These are phyloP conservation scores for Zasmidium angulare DNA, from an alignment of 2,329 filamentous ascomycete species.

Conservation along the genomic window DNA sequence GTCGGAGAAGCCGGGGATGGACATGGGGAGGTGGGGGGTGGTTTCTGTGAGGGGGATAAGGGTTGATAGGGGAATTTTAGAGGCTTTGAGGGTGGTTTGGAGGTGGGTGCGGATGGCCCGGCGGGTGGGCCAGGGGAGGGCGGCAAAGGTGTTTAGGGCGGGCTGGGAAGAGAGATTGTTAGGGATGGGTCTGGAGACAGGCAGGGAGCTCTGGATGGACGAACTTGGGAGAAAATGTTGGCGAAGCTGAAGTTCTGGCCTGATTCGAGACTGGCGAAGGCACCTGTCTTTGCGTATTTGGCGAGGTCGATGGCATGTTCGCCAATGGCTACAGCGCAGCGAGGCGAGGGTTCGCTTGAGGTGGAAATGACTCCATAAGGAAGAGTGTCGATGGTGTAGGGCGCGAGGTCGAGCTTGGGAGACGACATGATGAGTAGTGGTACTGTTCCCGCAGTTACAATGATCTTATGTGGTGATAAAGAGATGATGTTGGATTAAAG, in stretches of 20 bases:
- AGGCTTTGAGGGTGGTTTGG: constrained; percentile 35
- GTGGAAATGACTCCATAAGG: constrained; percentile 34
- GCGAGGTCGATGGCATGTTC: constrained; percentile 30
- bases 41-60: constrained; percentile 42
- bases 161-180: constrained; percentile 21
- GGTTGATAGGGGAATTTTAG: constrained; percentile 27
- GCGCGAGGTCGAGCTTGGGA: constrained; percentile 24
- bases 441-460: background rate
- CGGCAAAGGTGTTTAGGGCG: constrained; percentile 53
- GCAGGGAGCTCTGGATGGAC: background rate
- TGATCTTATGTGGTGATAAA: background rate
- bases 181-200: background rate
- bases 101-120: constrained; percentile 44
- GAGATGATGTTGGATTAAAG: background rate
- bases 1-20: constrained; percentile 58
- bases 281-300: constrained; percentile 25
- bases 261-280: constrained; percentile 17
- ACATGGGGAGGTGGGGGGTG: constrained; percentile 55
- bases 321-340: constrained; percentile 34
- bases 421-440: constrained; percentile 14
- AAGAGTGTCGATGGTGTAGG: constrained; percentile 30
- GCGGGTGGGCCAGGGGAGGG: constrained; percentile 41
- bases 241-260: constrained; percentile 19
- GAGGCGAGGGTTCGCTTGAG: constrained; percentile 21
- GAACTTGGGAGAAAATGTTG: constrained; percentile 25